phyloP scores from a whole-genome alignment of 768 basidiomycete species.

The Mycena sanguinolenta region DNA sequence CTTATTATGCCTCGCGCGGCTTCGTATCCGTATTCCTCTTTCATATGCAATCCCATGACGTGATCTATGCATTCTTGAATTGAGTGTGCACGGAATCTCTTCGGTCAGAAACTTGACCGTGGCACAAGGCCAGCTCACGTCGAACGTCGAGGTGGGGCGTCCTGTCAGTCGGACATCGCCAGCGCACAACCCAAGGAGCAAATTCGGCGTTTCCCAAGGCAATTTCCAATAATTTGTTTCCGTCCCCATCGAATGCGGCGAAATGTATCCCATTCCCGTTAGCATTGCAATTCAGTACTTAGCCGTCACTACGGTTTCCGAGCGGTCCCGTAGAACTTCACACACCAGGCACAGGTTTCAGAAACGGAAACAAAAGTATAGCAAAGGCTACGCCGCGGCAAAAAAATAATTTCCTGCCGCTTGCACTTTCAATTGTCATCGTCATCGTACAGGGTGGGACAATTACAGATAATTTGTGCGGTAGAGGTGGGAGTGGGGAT shows the following conservation, averaged over 20 bases:
- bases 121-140: not conserved
- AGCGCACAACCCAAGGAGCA: conserved; percentile 24
- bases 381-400: not conserved
- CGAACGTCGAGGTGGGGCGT: not conserved
- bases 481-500: not conserved
- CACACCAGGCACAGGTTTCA: conserved; percentile 7
- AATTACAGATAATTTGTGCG: conserved; percentile 37
- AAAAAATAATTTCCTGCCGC: conserved; percentile 9
- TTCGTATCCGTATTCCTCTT: conserved; percentile 17
- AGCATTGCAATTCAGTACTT: not conserved
- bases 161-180: not conserved
- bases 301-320: not conserved
- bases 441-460: conserved; percentile 25
- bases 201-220: conserved; percentile 16
- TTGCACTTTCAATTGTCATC: conserved; percentile 11
- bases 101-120: conserved; percentile 13
- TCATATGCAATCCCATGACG: conserved; percentile 36
- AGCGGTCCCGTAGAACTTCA: not conserved
- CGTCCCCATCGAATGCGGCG: not conserved
- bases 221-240: conserved; percentile 2
- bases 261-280: conserved; percentile 22
- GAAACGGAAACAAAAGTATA: not conserved
- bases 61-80: conserved; percentile 26
- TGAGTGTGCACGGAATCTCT: conserved; percentile 28
- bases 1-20: conserved; percentile 11